Conservation (phyloP, 305 asterid genomes). For the Fraxinus sp. region DNA sequence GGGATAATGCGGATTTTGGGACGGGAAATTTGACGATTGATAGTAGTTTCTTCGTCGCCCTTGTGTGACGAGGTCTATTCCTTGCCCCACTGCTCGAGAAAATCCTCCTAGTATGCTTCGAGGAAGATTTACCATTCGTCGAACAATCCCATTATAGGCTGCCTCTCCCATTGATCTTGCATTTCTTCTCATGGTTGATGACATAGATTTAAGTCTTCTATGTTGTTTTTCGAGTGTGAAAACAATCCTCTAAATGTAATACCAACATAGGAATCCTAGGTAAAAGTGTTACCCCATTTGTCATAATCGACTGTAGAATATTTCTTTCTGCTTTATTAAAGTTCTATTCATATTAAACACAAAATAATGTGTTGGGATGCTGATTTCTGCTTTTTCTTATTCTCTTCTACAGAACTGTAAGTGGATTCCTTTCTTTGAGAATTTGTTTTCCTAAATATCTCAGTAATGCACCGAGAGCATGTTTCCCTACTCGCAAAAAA, state of each 20-base stretch:
- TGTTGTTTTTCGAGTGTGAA: slow-evolving; percentile 10
- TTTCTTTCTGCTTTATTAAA: slow-evolving; percentile 33
- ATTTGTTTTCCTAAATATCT: background rate
- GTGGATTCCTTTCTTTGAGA: slow-evolving; percentile 24
- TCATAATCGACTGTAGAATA: slow-evolving; percentile 29
- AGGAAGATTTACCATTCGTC: slow-evolving; percentile 63
- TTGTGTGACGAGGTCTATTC: slow-evolving; percentile 43
- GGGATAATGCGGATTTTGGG: slow-evolving; percentile 23
- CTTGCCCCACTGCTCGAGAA: slow-evolving; percentile 65
- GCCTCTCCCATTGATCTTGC: slow-evolving; percentile 46
- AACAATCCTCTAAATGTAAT: background rate
- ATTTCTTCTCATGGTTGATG: slow-evolving; percentile 38
- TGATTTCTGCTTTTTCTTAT: slow-evolving; percentile 15
- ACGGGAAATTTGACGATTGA: slow-evolving; percentile 30
- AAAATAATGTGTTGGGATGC: slow-evolving; percentile 19
- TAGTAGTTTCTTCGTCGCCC: slow-evolving; percentile 41
- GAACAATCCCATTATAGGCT: slow-evolving; percentile 37
- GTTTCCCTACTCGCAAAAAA: background rate
- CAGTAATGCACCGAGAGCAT: no score
- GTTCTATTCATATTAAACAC: slow-evolving; percentile 18
- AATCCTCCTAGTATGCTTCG: slow-evolving; percentile 55
- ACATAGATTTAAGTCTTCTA: slow-evolving; percentile 11
- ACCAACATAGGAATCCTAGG: slow-evolving; percentile 29
- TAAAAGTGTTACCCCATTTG: slow-evolving; percentile 23
- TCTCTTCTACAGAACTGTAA: slow-evolving; percentile 16